A percentile compares a stretch with the other conserved stretches of the same genome.
Evolutionary conservation across 768 basidiomycete genomes (phyloP).

Genomic region (Cyclocybe aegerita): DNA sequence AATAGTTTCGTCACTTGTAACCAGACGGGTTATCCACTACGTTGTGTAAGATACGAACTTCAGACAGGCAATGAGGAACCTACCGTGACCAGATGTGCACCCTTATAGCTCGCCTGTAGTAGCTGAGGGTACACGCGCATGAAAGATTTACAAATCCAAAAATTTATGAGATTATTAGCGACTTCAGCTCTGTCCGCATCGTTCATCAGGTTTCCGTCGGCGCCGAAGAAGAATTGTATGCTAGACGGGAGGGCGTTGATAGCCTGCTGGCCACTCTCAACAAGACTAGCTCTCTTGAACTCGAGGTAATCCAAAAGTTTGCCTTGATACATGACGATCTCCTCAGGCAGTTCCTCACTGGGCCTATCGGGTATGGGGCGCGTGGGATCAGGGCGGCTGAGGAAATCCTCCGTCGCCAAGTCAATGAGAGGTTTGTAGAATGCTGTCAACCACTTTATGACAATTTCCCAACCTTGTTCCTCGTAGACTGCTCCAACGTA

Average conservation of each 20-base stretch:
- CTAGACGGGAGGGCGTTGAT: constrained; percentile 1
- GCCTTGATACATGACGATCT: constrained; percentile 1
- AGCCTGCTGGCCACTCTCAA: constrained; percentile 7
- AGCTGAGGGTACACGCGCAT: constrained; percentile 22
- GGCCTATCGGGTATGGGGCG: constrained; percentile 3
- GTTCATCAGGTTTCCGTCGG: constrained; percentile 12
- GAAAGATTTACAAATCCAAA: constrained; percentile 26
- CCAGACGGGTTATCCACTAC: constrained; percentile 14
- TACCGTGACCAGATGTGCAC: constrained; percentile 20
- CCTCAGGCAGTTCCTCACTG: not conserved
- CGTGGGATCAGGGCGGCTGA: constrained; percentile 7
- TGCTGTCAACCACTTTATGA: constrained; percentile 22
- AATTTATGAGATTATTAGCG: constrained; percentile 26
- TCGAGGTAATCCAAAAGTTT: constrained; percentile 14
- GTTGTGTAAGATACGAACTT: not conserved
- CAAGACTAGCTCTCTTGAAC: constrained; percentile 4
- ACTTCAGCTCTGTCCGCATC: constrained; percentile 21
- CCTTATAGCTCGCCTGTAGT: constrained; percentile 16
- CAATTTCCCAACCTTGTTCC: constrained; percentile 25
- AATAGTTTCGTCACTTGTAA: constrained; percentile 18
- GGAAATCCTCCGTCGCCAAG: constrained; percentile 23
- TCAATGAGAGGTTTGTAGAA: constrained; percentile 22
- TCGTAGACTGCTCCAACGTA: constrained; percentile 28
- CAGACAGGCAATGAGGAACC: not conserved
- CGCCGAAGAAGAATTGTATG: constrained; percentile 5